These are phyloP conservation scores for Amborella trichopoda DNA, from an alignment of 164 flowering plant genomes.

Conservation along the genomic window DNA sequence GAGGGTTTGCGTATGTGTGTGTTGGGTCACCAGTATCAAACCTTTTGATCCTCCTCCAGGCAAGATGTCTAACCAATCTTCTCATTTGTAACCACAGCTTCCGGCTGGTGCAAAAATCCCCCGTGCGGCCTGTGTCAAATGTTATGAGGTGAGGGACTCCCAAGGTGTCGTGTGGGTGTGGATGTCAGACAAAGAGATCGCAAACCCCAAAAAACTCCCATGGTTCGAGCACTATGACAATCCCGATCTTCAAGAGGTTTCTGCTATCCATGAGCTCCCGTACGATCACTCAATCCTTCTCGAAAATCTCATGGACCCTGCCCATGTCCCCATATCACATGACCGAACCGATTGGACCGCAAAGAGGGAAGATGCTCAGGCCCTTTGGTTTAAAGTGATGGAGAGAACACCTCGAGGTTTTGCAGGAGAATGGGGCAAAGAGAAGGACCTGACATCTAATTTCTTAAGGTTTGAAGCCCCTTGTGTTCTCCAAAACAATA, in stretches of 20 bases:
- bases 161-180: constrained; percentile 97
- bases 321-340: constrained; percentile 93
- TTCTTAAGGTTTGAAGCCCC: constrained; percentile 79
- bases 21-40: too few species aligned
- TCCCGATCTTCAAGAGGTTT: constrained; percentile 66
- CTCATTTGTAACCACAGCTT: too few species aligned
- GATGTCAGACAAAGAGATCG: constrained; percentile 73
- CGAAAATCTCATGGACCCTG: constrained; percentile 98
- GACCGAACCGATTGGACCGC: constrained; percentile 85
- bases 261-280: constrained; percentile 88
- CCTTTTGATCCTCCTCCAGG: too few species aligned
- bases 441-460: constrained; percentile 32
- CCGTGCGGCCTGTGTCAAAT: constrained; percentile 48
- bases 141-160: constrained; percentile 72
- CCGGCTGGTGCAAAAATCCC: constrained; percentile 77
- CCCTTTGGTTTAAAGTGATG: constrained; percentile 56
- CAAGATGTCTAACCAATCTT: too few species aligned
- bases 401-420: constrained; percentile 77
- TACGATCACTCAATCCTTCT: constrained; percentile 95
- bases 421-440: constrained; percentile 85
- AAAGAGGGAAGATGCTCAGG: constrained; percentile 83
- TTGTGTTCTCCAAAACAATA: constrained; percentile 79
- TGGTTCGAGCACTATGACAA: constrained; percentile 86
- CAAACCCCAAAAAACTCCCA: constrained; percentile 52
- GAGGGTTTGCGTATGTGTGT: too few species aligned